These are phyloP conservation scores for Aspergillus kassunensis DNA, from an alignment of 495 filamentous ascomycete genomes.

Conservation along the genomic window DNA sequence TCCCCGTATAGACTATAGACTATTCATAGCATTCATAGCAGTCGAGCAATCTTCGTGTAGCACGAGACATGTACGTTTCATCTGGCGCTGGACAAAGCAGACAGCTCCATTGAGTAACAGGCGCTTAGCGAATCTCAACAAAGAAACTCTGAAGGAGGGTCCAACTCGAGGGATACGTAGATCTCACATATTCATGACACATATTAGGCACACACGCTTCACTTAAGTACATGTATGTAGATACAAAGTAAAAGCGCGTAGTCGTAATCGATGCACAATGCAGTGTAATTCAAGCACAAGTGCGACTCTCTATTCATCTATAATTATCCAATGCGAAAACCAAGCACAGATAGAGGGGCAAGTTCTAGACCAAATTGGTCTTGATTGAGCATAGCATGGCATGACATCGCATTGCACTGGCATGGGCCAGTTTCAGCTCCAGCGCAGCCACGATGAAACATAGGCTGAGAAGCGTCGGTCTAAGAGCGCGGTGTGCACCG, in stretches of 20 bases:
- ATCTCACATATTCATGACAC: not conserved
- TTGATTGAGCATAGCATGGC: not conserved
- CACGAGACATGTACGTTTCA: not conserved
- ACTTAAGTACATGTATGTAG: no score
- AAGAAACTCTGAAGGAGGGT: not conserved
- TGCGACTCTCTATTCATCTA: not conserved
- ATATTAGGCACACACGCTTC: slow-evolving; percentile 1
- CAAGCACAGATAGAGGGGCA: not conserved
- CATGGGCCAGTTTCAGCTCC: slow-evolving; percentile 12
- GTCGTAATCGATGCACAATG: not conserved
- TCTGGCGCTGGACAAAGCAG: not conserved
- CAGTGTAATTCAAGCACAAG: not conserved
- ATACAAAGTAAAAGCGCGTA: not conserved
- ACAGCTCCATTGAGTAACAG: not conserved
- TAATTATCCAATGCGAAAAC: not conserved
- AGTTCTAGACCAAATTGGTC: not conserved
- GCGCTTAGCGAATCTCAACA: not conserved
- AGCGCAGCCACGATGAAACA: slow-evolving; percentile 11
- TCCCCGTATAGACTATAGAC: not conserved
- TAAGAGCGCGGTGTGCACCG: not conserved
- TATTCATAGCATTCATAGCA: not conserved
- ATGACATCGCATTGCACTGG: not conserved
- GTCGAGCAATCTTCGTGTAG: not conserved
- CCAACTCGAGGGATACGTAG: not conserved
- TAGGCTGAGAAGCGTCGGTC: slow-evolving; percentile 10